A percentile compares a stretch with the other conserved stretches of the same genome.
These are phyloP conservation scores for Dinochytrium kinnereticum DNA, from an alignment of 371 early-diverging fungal species.

Conservation along the genomic window DNA sequence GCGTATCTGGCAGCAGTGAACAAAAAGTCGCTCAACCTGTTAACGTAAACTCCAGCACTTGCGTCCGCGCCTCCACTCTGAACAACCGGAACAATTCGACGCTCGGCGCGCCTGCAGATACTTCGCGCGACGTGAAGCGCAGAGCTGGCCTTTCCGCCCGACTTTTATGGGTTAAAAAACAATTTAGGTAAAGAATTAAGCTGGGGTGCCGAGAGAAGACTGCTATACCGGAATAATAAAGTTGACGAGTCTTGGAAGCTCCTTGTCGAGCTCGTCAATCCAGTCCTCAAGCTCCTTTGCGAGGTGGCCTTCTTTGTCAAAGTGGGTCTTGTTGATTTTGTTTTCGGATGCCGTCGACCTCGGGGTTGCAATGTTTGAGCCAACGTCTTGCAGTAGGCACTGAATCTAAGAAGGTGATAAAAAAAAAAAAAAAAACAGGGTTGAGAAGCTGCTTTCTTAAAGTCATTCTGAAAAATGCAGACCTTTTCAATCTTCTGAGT, in stretches of 20 bases:
- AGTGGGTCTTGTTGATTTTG: conserved; percentile 68
- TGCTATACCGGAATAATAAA: conserved; percentile 80
- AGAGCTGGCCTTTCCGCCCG: conserved; percentile 77
- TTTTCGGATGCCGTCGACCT: conserved; percentile 60
- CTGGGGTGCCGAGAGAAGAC: neutral
- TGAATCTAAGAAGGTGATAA: conserved; percentile 66
- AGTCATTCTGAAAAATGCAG: neutral
- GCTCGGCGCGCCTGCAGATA: conserved; percentile 87
- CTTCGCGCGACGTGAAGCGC: conserved; percentile 72
- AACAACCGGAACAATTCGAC: conserved; percentile 78
- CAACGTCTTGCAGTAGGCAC: conserved; percentile 87
- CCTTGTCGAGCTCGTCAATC: conserved; percentile 81
- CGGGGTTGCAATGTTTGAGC: conserved; percentile 92
- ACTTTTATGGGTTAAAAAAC: conserved; percentile 52
- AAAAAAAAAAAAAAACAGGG: neutral
- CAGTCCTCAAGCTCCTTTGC: conserved; percentile 74
- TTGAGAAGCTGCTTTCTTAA: too few species aligned
- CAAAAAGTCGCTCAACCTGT: conserved; percentile 87
- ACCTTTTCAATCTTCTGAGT: conserved; percentile 68
- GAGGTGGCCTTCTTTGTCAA: conserved; percentile 71
- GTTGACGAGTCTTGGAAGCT: conserved; percentile 76
- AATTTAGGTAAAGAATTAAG: neutral
- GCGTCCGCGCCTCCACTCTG: conserved; percentile 66
- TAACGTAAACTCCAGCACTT: conserved; percentile 71
- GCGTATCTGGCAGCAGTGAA: conserved; percentile 86